Conservation (phyloP, 2,329 filamentous ascomycete genomes). For the Aspergillus fumigatiaffinis region DNA sequence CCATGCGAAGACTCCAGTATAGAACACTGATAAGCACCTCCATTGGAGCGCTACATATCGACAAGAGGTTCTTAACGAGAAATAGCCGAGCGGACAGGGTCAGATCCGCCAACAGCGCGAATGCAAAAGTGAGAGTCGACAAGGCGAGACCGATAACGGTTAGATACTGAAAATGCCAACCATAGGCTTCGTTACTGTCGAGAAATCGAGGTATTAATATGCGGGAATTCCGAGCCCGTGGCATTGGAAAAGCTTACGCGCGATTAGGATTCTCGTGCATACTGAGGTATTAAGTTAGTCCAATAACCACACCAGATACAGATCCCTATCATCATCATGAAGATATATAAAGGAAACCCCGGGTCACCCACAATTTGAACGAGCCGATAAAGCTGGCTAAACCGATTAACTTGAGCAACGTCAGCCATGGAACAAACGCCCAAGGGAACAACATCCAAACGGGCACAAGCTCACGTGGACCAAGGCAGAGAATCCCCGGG, state of each 20-base stretch:
- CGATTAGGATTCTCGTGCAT: slow-evolving; percentile 41
- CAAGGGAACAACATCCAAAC: not conserved
- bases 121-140: slow-evolving; percentile 52
- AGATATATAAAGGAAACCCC: not conserved
- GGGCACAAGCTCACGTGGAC: slow-evolving; percentile 36
- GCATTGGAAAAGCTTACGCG: slow-evolving; percentile 29
- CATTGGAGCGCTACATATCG: slow-evolving; percentile 56
- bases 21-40: slow-evolving; percentile 58
- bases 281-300: slow-evolving; percentile 20
- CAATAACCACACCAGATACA: not conserved
- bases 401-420: slow-evolving; percentile 29
- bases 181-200: slow-evolving; percentile 54
- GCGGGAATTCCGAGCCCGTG: not conserved
- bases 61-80: slow-evolving; percentile 54
- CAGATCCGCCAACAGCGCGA: slow-evolving; percentile 54
- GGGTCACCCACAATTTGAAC: slow-evolving; percentile 41
- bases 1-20: slow-evolving; percentile 56
- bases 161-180: slow-evolving; percentile 64
- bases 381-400: slow-evolving; percentile 42
- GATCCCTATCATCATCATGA: not conserved
- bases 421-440: slow-evolving; percentile 17
- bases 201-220: slow-evolving; percentile 10
- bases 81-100: slow-evolving; percentile 52
- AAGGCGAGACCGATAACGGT: slow-evolving; percentile 60
- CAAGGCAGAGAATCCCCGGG: slow-evolving; percentile 39